A percentile compares a stretch with the other conserved stretches of the same genome.
phyloP scores from a whole-genome alignment of 495 filamentous ascomycete genomes.

The Lasiosphaeriaceae sp. region DNA sequence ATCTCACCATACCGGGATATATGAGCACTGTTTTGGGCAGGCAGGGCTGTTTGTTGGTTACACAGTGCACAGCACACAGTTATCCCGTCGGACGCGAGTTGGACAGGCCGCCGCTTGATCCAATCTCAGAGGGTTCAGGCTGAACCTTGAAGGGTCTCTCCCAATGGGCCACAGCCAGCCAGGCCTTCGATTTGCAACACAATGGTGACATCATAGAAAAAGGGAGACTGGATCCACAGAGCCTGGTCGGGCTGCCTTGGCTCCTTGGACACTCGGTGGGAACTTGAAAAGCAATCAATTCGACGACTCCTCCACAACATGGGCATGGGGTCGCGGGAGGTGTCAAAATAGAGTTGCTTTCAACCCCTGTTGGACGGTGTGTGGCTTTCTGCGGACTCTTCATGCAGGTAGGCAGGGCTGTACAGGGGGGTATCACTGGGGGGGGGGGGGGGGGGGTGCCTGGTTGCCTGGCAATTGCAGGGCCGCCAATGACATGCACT shows the following conservation, averaged over 20 bases:
- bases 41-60: no score
- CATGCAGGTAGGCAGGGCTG: conserved; percentile 8
- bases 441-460: no score
- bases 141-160: no score
- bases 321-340: neutral
- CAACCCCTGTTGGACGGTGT: conserved; percentile 12
- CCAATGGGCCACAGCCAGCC: neutral
- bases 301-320: neutral
- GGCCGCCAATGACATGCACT: conserved; percentile 3
- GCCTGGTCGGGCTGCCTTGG: neutral
- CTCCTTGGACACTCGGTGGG: neutral
- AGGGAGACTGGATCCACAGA: neutral
- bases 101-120: no score
- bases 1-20: conserved; percentile 51
- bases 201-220: conserved; percentile 3
- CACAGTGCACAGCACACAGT: no score
- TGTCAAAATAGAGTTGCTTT: conserved; percentile 23
- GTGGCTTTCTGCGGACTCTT: neutral
- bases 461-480: neutral
- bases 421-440: neutral
- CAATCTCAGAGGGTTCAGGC: no score
- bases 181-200: no score
- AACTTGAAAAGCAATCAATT: no score
- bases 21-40: conserved; percentile 5
- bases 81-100: no score